Evolutionary conservation across 2,329 filamentous ascomycete genomes (phyloP).

Genomic region (Xylaria arbuscula): DNA sequence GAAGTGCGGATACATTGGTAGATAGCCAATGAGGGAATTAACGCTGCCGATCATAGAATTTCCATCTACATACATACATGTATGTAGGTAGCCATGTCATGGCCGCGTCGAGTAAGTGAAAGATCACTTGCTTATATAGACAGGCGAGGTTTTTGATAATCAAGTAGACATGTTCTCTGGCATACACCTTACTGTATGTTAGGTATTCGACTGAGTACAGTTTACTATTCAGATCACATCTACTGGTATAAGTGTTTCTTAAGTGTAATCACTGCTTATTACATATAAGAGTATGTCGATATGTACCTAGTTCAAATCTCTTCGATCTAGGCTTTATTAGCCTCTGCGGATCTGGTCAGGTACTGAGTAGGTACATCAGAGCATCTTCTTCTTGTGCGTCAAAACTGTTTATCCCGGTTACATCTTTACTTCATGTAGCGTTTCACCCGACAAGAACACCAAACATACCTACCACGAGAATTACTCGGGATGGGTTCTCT

Average conservation of each 20-base stretch:
- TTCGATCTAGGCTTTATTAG: background rate
- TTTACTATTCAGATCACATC: too few relatives aligned
- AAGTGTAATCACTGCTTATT: too few relatives aligned
- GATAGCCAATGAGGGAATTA: background rate
- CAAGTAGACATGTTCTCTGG: too few relatives aligned
- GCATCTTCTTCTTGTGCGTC: slow-evolving; percentile 8
- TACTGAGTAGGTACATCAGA: too few relatives aligned
- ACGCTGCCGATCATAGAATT: background rate
- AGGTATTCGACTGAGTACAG: too few relatives aligned
- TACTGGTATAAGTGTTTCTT: too few relatives aligned
- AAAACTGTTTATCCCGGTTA: slow-evolving; percentile 15
- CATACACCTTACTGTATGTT: too few relatives aligned
- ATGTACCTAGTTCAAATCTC: background rate
- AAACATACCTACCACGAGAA: slow-evolving; percentile 17
- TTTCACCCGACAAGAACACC: slow-evolving; percentile 24
- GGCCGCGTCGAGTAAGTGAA: too few relatives aligned
- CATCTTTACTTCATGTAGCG: slow-evolving; percentile 18
- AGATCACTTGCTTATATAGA: too few relatives aligned
- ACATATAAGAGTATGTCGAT: too few relatives aligned
- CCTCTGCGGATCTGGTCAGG: too few relatives aligned
- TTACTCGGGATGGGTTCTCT: slow-evolving; percentile 13
- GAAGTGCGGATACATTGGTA: background rate
- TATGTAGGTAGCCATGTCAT: background rate
- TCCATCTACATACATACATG: background rate
- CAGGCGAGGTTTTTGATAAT: too few relatives aligned